A percentile compares a stretch with the other conserved stretches of the same genome.
Conservation (phyloP, 2,329 filamentous ascomycete species). For the Chrysosphaeria jannelii region DNA sequence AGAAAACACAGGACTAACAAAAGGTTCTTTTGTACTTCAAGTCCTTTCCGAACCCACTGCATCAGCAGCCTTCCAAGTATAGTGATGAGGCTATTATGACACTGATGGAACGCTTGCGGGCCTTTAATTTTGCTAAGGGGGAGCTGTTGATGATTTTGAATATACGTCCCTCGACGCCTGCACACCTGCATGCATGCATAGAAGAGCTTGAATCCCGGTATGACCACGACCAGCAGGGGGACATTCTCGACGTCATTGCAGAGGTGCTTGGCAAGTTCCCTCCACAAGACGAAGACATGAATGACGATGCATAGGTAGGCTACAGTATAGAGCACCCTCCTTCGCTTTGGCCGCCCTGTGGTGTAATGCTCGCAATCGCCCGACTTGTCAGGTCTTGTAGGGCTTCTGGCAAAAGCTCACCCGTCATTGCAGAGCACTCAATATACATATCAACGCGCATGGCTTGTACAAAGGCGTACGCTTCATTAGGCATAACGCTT, state of each 20-base stretch:
- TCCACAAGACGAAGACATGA: slow-evolving; percentile 8
- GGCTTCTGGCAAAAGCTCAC: slow-evolving; percentile 23
- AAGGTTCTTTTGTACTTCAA: slow-evolving; percentile 10
- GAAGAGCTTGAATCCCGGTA: slow-evolving; percentile 34
- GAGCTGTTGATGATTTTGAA: slow-evolving; percentile 41
- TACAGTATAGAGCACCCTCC: slow-evolving; percentile 22
- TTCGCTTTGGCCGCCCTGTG: no score
- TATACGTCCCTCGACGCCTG: slow-evolving; percentile 24
- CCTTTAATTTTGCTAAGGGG: slow-evolving; percentile 32
- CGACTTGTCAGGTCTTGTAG: slow-evolving; percentile 30
- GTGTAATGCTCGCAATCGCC: no score
- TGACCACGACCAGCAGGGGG: slow-evolving; percentile 23
- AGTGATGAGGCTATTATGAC: slow-evolving; percentile 17
- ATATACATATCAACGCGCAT: slow-evolving; percentile 31
- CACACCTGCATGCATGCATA: slow-evolving; percentile 28
- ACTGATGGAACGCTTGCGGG: slow-evolving; percentile 23
- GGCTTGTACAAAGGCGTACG: slow-evolving; percentile 22
- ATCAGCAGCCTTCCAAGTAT: slow-evolving; percentile 22
- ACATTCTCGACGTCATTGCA: slow-evolving; percentile 23
- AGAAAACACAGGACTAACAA: background rate
- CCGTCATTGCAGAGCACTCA: slow-evolving; percentile 30
- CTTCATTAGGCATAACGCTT: slow-evolving; percentile 30
- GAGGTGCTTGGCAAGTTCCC: slow-evolving; percentile 25
- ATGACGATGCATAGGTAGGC: slow-evolving; percentile 3
- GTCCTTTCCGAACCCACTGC: slow-evolving; percentile 22